These are phyloP conservation scores for Schoenoplectus triqueter DNA, from an alignment of 202 grass and related monocot genomes.

Conservation along the genomic window DNA sequence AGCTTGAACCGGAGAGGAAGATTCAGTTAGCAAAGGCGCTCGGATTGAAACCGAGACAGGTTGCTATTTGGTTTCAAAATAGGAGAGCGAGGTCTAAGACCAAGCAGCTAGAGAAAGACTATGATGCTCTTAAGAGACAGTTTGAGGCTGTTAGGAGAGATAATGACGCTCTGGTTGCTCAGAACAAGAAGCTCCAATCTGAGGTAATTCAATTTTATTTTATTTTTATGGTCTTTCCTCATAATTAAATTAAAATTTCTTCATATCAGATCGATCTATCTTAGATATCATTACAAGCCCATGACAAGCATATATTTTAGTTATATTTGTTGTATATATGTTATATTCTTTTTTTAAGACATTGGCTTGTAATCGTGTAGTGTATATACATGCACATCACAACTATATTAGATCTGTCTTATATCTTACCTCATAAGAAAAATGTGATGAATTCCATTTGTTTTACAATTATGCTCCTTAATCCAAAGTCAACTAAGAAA, in stretches of 20 bases:
- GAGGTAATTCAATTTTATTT: conserved; percentile 47
- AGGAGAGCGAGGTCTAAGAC: conserved; percentile 76
- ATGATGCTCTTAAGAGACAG: conserved; percentile 60
- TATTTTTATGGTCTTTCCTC: not conserved
- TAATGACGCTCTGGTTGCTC: conserved; percentile 63
- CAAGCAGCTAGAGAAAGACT: conserved; percentile 77
- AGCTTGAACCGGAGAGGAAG: conserved; percentile 79
- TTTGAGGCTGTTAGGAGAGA: conserved; percentile 66
- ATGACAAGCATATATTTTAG: not conserved
- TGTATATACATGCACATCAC: not conserved
- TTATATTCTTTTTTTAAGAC: not conserved
- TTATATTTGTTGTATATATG: not conserved
- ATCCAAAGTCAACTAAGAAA: conserved; percentile 14
- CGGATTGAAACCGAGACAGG: conserved; percentile 70
- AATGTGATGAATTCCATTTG: conserved; percentile 11
- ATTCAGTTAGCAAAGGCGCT: conserved; percentile 62
- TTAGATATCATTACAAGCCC: not conserved
- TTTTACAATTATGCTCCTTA: conserved; percentile 19
- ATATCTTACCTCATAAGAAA: not conserved
- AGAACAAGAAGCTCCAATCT: conserved; percentile 73
- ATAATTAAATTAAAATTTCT: not conserved
- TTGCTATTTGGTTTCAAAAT: conserved; percentile 90
- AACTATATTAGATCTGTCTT: conserved; percentile 28
- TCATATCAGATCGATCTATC: conserved; percentile 26
- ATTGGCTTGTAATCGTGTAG: not conserved